Percentiles rank a stretch among this genome's conserved stretches.
Evolutionary conservation across 805 yeast genomes (phyloP).

Genomic region (Wickerhamomyces ciferrii): DNA sequence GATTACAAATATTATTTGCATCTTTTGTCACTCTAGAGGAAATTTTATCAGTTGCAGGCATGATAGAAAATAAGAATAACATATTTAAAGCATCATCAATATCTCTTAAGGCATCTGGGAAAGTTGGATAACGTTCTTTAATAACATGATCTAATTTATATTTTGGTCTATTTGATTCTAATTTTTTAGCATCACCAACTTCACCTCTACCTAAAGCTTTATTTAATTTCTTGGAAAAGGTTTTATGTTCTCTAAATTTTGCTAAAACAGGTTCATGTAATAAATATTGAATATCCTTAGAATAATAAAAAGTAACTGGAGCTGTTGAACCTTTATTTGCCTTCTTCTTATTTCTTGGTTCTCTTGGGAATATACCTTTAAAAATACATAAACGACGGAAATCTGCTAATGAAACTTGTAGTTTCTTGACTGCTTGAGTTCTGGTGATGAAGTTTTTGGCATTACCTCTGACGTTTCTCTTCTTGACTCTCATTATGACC

Average conservation of each 20-base stretch:
- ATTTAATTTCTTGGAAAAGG: slow-evolving; percentile 86
- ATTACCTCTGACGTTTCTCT: slow-evolving; percentile 80
- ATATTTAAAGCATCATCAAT: slow-evolving; percentile 93
- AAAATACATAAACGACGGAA: slow-evolving; percentile 95
- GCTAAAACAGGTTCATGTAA: slow-evolving; percentile 90
- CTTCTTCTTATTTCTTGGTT: slow-evolving; percentile 91
- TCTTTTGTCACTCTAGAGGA: slow-evolving; percentile 78
- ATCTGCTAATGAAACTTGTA: slow-evolving; percentile 93
- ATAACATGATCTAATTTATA: slow-evolving; percentile 87
- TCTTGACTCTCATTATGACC: slow-evolving; percentile 56
- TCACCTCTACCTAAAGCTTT: slow-evolving; percentile 92
- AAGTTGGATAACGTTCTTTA: slow-evolving; percentile 94
- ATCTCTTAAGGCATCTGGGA: slow-evolving; percentile 87
- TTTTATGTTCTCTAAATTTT: slow-evolving; percentile 93
- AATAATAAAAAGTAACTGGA: slow-evolving; percentile 89
- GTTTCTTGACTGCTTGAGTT: slow-evolving; percentile 87
- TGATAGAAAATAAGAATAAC: slow-evolving; percentile 87
- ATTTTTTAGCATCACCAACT: slow-evolving; percentile 77
- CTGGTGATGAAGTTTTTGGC: slow-evolving; percentile 91
- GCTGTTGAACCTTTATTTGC: slow-evolving; percentile 98
- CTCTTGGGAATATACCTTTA: slow-evolving; percentile 97
- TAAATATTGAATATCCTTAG: slow-evolving; percentile 91
- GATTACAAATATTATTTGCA: slow-evolving; percentile 82
- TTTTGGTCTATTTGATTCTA: slow-evolving; percentile 76
- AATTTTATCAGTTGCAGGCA: slow-evolving; percentile 90